Conservation (phyloP, 805 yeast genomes). For the Myxozyma udenii region DNA sequence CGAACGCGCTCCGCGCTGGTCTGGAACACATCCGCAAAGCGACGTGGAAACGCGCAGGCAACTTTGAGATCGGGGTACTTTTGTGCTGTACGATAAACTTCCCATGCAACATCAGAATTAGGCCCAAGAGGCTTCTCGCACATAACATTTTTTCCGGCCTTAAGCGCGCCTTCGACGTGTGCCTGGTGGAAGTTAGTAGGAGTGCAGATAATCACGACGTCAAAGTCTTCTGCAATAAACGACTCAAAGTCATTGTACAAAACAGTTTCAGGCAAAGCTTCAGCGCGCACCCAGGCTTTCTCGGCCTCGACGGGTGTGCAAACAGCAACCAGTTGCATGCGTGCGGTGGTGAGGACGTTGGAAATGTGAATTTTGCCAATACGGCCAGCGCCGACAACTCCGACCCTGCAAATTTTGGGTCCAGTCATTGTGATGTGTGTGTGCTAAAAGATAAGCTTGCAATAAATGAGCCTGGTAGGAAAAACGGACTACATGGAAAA, state of each 20-base stretch:
- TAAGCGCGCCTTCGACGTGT: slow-evolving; percentile 24
- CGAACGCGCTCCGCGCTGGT: slow-evolving; percentile 25
- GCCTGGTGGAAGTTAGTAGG: slow-evolving; percentile 23
- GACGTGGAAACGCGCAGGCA: slow-evolving; percentile 30
- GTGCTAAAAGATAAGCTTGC: too few species aligned
- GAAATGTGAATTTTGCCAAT: slow-evolving; percentile 25
- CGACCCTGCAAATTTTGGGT: slow-evolving; percentile 4
- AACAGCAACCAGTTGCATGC: slow-evolving; percentile 15
- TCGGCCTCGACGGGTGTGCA: slow-evolving; percentile 18
- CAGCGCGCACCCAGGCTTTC: slow-evolving; percentile 24
- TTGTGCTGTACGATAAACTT: slow-evolving; percentile 15
- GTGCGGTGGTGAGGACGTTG: slow-evolving; percentile 12
- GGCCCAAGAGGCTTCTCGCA: slow-evolving; percentile 29
- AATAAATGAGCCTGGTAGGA: too few species aligned
- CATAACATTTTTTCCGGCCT: slow-evolving; percentile 26
- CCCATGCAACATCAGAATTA: slow-evolving; percentile 27
- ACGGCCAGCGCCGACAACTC: slow-evolving; percentile 28
- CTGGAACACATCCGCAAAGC: slow-evolving; percentile 22
- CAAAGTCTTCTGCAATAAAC: slow-evolving; percentile 21
- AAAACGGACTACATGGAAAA: too few species aligned
- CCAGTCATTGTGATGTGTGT: not conserved
- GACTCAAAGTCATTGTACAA: slow-evolving; percentile 20
- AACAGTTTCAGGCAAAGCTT: too few species aligned
- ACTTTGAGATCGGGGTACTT: slow-evolving; percentile 26
- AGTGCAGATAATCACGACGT: slow-evolving; percentile 27